phyloP scores from a whole-genome alignment of 2,329 filamentous ascomycete species.

The Metarhizium anisopliae region DNA sequence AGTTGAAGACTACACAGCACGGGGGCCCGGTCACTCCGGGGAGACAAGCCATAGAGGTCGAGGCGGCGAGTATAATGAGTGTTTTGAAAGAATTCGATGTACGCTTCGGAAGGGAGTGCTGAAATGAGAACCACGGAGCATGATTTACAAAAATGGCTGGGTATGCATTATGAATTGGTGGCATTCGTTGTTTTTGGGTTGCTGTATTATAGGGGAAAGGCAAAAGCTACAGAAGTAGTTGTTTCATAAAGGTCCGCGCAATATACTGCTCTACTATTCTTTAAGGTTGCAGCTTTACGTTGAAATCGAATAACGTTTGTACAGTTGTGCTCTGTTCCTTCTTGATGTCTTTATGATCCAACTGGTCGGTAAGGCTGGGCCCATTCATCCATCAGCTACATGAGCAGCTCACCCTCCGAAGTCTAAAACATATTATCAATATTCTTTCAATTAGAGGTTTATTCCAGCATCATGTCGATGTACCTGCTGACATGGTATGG shows the following conservation, averaged over 20 bases:
- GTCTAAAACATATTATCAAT: too few species aligned
- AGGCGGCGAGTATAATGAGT: conserved; percentile 77
- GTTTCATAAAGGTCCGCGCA: not conserved
- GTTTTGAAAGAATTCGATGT: conserved; percentile 76
- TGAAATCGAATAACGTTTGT: too few species aligned
- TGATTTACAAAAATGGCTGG: not conserved
- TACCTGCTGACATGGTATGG: too few species aligned
- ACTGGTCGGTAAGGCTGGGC: too few species aligned
- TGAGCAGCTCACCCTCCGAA: too few species aligned
- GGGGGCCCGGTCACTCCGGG: conserved; percentile 20
- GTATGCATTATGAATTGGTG: not conserved
- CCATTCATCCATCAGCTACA: too few species aligned
- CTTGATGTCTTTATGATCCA: too few species aligned
- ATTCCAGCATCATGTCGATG: too few species aligned
- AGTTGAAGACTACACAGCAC: conserved; percentile 52
- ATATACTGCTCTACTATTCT: not conserved
- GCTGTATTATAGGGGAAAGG: not conserved
- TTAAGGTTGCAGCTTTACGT: too few species aligned
- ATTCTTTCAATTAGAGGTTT: too few species aligned
- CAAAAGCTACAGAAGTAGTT: not conserved
- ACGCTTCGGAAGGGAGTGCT: conserved; percentile 48
- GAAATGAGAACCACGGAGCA: conserved; percentile 6
- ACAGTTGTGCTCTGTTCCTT: too few species aligned
- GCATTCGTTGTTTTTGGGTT: not conserved
- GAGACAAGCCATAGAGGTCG: conserved; percentile 62